Conservation (phyloP, 2,329 filamentous ascomycete species). For the Aureobasidium musti region DNA sequence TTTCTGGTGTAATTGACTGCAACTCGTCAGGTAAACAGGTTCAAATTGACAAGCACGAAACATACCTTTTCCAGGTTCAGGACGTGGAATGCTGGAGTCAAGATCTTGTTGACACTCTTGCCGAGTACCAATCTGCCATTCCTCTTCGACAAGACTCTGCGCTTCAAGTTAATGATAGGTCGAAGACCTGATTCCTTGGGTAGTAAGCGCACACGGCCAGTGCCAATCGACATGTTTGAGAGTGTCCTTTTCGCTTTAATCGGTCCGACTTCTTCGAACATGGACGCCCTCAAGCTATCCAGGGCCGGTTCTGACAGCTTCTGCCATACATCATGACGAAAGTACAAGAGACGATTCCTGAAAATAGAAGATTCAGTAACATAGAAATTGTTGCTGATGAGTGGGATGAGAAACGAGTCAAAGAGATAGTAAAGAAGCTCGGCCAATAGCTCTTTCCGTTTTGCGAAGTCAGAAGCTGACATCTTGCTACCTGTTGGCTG, state of each 20-base stretch:
- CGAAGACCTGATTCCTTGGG: slow-evolving; percentile 77
- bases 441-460: slow-evolving; percentile 74
- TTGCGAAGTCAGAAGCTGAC: slow-evolving; percentile 69
- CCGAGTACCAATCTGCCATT: slow-evolving; percentile 60
- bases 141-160: slow-evolving; percentile 58
- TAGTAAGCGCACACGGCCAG: slow-evolving; percentile 75
- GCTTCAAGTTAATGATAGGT: slow-evolving; percentile 83
- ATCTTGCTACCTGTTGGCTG: slow-evolving; percentile 55
- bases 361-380: slow-evolving; percentile 86
- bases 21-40: slow-evolving; percentile 4
- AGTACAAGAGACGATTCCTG: slow-evolving; percentile 83
- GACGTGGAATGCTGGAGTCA: slow-evolving; percentile 73
- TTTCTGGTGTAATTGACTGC: slow-evolving; percentile 49
- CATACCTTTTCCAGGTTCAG: slow-evolving; percentile 75
- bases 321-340: slow-evolving; percentile 90
- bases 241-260: slow-evolving; percentile 61
- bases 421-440: slow-evolving; percentile 93
- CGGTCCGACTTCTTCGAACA: slow-evolving; percentile 75
- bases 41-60: no score
- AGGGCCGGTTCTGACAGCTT: slow-evolving; percentile 73
- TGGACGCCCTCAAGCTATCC: slow-evolving; percentile 63
- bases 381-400: slow-evolving; percentile 86
- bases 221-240: slow-evolving; percentile 66
- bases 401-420: slow-evolving; percentile 84
- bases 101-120: slow-evolving; percentile 67